Evolutionary conservation across 805 yeast genomes (phyloP), one percentile per base, ranked within the genome.

Genomic region (Trichomonascus vanleenenianus): DNA sequence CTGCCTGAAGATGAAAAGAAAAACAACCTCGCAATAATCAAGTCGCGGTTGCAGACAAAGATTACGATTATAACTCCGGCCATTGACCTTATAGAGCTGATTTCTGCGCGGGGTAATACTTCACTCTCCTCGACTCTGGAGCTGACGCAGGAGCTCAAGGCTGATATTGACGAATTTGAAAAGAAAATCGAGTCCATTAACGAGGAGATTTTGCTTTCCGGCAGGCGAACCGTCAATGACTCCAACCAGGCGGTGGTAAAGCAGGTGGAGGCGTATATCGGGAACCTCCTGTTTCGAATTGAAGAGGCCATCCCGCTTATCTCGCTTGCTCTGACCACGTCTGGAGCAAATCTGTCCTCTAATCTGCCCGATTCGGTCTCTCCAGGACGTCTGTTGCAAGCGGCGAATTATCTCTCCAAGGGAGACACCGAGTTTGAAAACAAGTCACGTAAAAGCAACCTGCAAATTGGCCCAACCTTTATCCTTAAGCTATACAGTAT

Each of bases 301-400:
- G 85, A 83, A 49, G 83, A 79, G 45, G 72, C 82, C 0, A 76
- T 84, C 25, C 93, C 93, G 1, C 66, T 82, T 27, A 70, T 85
- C 12, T 79, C 78, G 47, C 64, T 84, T 5, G 76, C 89, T 0
- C 59, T 84, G 38, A 73, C 80, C 1, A 81, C 89, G 1, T 76
- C 83, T 8, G 89, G 89, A 0, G 81, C 82, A 2, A 78, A 73
- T 47, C 57, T 81, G 42, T 68, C 70, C 34, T 71, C 76, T 0
- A 61, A 74, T 1, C 58, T 78, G 45, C 72, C 79, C 6, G 68
- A 70, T 22, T 65, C 68, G 18, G 71, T 81, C 3, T 81, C 86
- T 0, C 86, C 86, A 2, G 82, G 83, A 2, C 60, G 81, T 42
- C 64, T 81, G 34, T 61, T 84, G n/a, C 83, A 78, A 50, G 83